Evolutionary conservation across 2,329 filamentous ascomycete genomes (phyloP).

Genomic region (Plenodomus lindquistii): DNA sequence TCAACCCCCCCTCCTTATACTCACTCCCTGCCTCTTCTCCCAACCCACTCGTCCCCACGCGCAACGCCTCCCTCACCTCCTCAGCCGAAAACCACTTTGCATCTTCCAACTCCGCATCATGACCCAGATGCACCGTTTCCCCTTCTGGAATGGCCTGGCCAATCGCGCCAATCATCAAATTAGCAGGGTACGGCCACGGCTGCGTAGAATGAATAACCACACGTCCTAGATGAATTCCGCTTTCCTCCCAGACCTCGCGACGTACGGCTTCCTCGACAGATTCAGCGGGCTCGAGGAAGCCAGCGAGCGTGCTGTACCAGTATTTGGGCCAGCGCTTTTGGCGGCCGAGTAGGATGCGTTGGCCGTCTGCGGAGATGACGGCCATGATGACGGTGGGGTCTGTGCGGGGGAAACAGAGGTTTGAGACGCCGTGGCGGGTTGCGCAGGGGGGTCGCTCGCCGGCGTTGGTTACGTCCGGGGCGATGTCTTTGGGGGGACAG

Average conservation of each 20-base stretch:
- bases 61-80: conserved; percentile 76
- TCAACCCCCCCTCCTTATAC: conserved; percentile 76
- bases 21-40: conserved; percentile 66
- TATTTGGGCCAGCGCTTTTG: conserved; percentile 79
- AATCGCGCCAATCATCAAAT: conserved; percentile 68
- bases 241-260: conserved; percentile 57
- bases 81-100: conserved; percentile 87
- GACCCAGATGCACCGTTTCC: conserved; percentile 78
- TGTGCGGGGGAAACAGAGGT: conserved; percentile 88
- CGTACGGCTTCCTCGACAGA: conserved; percentile 56
- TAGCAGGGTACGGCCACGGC: conserved; percentile 59
- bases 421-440: conserved; percentile 83
- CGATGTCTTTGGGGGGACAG: conserved; percentile 72
- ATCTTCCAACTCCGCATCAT: conserved; percentile 89
- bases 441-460: conserved; percentile 70
- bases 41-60: conserved; percentile 67
- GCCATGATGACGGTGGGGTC: conserved; percentile 96
- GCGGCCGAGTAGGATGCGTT: conserved; percentile 79
- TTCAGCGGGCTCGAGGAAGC: conserved; percentile 57
- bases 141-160: conserved; percentile 80
- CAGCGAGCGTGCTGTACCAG: conserved; percentile 84
- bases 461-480: conserved; percentile 49
- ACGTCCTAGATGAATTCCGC: conserved; percentile 52
- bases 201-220: conserved; percentile 58
- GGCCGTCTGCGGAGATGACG: conserved; percentile 78